Conservation (phyloP, 1,284 basidiomycete species). For the Melampsora americana region DNA sequence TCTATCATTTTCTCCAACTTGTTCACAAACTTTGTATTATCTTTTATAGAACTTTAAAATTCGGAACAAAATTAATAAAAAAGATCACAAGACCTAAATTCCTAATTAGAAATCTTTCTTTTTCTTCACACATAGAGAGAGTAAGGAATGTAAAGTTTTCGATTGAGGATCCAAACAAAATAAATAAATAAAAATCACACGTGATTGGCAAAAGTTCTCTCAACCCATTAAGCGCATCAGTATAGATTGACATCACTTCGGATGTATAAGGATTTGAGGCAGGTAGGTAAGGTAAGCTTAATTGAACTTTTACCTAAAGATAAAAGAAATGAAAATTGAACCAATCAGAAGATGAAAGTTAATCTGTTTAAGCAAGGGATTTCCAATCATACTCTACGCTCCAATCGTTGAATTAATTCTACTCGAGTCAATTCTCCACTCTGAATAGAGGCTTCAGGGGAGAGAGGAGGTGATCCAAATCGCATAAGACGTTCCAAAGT, state of each 20-base stretch:
- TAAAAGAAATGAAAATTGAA: slow-evolving; percentile 78
- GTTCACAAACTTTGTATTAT: slow-evolving; percentile 19
- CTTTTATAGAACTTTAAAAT: not conserved
- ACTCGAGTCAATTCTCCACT: slow-evolving; percentile 30
- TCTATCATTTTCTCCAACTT: slow-evolving; percentile 30
- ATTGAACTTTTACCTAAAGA: slow-evolving; percentile 61
- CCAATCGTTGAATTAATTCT: slow-evolving; percentile 29
- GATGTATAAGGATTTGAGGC: slow-evolving; percentile 42
- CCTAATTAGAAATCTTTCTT: too few species aligned
- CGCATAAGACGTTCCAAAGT: slow-evolving; percentile 34
- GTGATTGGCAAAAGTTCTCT: slow-evolving; percentile 24
- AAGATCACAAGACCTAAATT: too few species aligned
- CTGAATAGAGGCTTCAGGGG: slow-evolving; percentile 13
- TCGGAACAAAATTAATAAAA: too few species aligned
- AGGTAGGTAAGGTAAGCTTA: slow-evolving; percentile 29
- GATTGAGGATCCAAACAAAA: too few species aligned
- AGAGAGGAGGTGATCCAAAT: slow-evolving; percentile 29
- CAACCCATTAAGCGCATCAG: slow-evolving; percentile 8
- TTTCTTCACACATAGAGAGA: not conserved
- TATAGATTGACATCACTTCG: slow-evolving; percentile 35
- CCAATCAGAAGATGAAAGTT: slow-evolving; percentile 52
- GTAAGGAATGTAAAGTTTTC: too few species aligned
- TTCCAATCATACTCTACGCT: slow-evolving; percentile 24
- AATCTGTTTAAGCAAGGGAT: too few species aligned
- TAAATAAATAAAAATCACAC: not conserved